Conservation (phyloP, 208 protist genomes). For the Leishmania guyanensis region DNA sequence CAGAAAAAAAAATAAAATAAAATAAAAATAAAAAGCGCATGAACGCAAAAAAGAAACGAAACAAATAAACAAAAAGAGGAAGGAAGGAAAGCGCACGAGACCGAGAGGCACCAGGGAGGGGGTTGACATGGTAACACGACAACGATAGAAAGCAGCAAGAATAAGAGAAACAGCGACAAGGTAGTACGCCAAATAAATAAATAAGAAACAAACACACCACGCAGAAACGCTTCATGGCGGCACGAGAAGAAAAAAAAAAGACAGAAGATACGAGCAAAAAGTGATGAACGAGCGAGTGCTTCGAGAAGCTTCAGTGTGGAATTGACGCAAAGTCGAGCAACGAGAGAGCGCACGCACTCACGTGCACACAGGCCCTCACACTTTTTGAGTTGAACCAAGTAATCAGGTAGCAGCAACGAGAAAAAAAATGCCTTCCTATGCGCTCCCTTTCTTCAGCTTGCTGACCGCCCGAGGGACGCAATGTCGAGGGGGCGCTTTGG, state of each 20-base stretch:
- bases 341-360: not conserved
- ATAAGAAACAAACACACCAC: not conserved
- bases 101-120: not conserved
- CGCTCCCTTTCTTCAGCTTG: conserved; percentile 1
- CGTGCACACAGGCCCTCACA: not conserved
- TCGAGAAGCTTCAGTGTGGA: not conserved
- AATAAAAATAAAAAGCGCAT: not conserved
- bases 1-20: not conserved
- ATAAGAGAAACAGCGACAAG: conserved; percentile 1
- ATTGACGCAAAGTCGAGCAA: not conserved
- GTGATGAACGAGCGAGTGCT: not conserved
- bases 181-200: too few species aligned
- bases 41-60: not conserved
- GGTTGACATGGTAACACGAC: not conserved
- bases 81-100: not conserved
- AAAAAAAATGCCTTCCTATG: conserved; percentile 2
- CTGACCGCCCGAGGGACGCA: conserved; percentile 43
- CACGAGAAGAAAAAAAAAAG: not conserved
- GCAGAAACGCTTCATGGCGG: not conserved
- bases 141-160: conserved; percentile 10
- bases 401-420: not conserved
- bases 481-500: conserved; percentile 56
- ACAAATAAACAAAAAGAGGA: too few species aligned
- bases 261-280: too few species aligned
- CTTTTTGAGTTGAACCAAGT: too few species aligned